These are phyloP conservation scores for Diplocarpon mali DNA, from an alignment of 2,329 filamentous ascomycete species.

Conservation along the genomic window DNA sequence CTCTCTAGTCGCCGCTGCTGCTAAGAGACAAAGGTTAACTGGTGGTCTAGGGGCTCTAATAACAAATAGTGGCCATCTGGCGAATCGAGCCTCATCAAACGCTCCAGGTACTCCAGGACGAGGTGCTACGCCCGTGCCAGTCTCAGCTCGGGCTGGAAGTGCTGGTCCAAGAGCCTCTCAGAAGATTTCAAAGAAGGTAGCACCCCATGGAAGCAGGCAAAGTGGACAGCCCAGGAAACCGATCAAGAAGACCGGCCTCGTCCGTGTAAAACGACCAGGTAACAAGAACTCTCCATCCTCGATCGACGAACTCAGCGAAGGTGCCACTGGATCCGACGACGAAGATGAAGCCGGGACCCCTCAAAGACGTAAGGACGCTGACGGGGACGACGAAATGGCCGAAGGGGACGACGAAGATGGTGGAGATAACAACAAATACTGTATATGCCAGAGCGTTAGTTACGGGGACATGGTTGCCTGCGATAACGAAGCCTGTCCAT, in stretches of 20 bases:
- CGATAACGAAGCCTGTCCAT: constrained; percentile 71
- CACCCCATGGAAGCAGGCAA: constrained; percentile 25
- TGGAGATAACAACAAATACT: constrained; percentile 68
- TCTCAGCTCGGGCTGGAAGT: constrained; percentile 40
- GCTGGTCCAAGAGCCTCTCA: constrained; percentile 42
- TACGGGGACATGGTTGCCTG: constrained; percentile 85
- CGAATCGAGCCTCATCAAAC: constrained; percentile 46
- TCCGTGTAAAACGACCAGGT: constrained; percentile 44
- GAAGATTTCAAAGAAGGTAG: constrained; percentile 26
- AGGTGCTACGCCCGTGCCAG: constrained; percentile 26
- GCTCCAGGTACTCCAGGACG: constrained; percentile 50
- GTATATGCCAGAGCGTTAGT: constrained; percentile 71
- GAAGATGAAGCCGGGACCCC: constrained; percentile 31
- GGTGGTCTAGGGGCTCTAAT: constrained; percentile 36
- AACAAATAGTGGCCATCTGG: constrained; percentile 40
- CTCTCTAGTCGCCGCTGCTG: constrained; percentile 51
- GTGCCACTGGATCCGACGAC: constrained; percentile 44
- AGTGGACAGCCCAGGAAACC: constrained; percentile 22
- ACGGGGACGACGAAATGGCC: constrained; percentile 42
- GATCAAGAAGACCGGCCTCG: constrained; percentile 45
- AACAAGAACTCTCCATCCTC: constrained; percentile 49
- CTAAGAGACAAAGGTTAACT: constrained; percentile 36
- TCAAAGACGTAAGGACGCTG: constrained; percentile 39
- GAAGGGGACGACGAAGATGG: constrained; percentile 56
- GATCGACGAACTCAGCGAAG: constrained; percentile 54